These are phyloP conservation scores for Aegilops longissima DNA, from an alignment of 176 grass and related monocot genomes.

Conservation along the genomic window DNA sequence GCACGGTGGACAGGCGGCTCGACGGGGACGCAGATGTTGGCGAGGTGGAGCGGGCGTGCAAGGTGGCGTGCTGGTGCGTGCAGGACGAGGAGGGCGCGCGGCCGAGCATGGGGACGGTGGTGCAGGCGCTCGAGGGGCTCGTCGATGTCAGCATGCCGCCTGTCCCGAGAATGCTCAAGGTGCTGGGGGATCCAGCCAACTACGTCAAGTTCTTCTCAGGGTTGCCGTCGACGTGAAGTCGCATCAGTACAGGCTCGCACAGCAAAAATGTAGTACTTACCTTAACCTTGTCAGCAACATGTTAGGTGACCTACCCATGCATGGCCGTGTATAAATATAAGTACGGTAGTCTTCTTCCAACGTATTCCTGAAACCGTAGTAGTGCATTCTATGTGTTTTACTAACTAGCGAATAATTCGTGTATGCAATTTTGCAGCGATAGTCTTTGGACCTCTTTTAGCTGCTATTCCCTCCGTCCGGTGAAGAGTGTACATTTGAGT, in stretches of 20 bases:
- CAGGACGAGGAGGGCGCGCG: slow-evolving; percentile 37
- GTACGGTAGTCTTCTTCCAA: background rate
- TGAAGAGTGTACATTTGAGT: no score
- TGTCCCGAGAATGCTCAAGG: slow-evolving; percentile 41
- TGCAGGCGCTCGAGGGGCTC: slow-evolving; percentile 45
- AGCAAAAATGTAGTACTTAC: background rate
- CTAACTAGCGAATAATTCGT: no score
- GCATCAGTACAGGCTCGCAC: background rate
- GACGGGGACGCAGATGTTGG: slow-evolving; percentile 8
- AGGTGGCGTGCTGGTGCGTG: slow-evolving; percentile 60
- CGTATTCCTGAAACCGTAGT: no score
- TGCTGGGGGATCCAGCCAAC: slow-evolving; percentile 36
- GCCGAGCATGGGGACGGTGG: slow-evolving; percentile 36
- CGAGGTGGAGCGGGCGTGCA: slow-evolving; percentile 45
- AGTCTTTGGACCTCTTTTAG: no score
- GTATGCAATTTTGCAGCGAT: no score
- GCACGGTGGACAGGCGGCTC: slow-evolving; percentile 26
- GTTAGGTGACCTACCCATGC: background rate
- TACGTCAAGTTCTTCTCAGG: slow-evolving; percentile 46
- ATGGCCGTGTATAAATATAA: background rate
- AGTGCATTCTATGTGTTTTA: no score
- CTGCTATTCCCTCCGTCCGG: no score
- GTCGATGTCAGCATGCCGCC: slow-evolving; percentile 41
- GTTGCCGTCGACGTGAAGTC: slow-evolving; percentile 21
- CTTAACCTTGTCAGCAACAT: background rate